Evolutionary conservation across 169 alveolate genomes (phyloP).

Genomic region (Plasmodium sp.): DNA sequence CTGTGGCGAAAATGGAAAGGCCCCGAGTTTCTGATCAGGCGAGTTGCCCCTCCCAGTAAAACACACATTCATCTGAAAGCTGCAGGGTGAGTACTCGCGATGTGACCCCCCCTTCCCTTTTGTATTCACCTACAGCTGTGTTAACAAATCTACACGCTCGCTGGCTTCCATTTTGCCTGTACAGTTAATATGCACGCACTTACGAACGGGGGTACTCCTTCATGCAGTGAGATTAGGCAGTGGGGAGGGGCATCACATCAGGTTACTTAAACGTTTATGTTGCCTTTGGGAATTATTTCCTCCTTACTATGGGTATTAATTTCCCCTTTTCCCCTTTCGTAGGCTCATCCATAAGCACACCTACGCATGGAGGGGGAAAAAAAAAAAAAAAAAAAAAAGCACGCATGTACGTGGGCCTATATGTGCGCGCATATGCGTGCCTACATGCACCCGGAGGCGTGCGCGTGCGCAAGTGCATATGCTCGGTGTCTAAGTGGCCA

Average conservation of each 20-base stretch:
- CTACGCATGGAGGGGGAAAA: not conserved
- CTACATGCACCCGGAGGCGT: not conserved
- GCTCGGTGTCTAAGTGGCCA: not conserved
- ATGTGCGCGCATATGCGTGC: not conserved
- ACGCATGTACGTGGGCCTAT: not conserved
- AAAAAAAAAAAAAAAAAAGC: too few species aligned
- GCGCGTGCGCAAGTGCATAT: not conserved
- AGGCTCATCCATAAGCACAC: not conserved
- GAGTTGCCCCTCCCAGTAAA: not conserved
- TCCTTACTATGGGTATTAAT: not conserved
- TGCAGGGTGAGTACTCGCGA: not conserved
- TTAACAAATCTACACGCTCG: not conserved
- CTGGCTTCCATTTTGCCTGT: not conserved
- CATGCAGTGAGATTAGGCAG: not conserved
- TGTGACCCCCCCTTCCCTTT: not conserved
- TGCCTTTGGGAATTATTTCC: not conserved
- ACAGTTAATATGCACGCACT: not conserved
- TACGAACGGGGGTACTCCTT: not conserved
- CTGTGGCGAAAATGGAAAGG: not conserved
- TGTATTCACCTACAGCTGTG: not conserved
- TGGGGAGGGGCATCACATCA: not conserved
- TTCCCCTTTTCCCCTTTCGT: not conserved
- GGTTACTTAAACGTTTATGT: not conserved
- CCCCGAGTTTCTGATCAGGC: not conserved
- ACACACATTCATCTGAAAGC: not conserved